Conservation (phyloP, 2,329 filamentous ascomycete species). For the Oidium heveae region DNA sequence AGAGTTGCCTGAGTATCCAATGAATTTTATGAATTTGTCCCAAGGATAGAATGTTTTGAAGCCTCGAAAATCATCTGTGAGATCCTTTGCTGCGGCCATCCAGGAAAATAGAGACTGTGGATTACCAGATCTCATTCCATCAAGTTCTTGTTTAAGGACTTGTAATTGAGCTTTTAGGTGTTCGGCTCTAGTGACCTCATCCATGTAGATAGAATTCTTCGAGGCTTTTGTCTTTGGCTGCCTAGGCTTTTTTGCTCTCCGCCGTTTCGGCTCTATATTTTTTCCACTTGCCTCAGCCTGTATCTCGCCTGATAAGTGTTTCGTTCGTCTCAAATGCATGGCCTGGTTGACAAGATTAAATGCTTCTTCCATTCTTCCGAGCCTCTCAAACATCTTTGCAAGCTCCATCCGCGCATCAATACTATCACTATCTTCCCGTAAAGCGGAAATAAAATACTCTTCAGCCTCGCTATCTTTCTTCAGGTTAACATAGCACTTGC, state of each 20-base stretch:
- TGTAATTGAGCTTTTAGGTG: constrained; percentile 16
- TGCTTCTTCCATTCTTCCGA: constrained; percentile 48
- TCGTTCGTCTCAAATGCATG: constrained; percentile 30
- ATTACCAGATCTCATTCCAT: constrained; percentile 12
- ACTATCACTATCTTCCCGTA: constrained; percentile 43
- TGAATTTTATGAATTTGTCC: constrained; percentile 36
- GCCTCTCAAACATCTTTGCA: constrained; percentile 61
- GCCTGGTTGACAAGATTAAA: constrained; percentile 55
- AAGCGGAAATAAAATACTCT: constrained; percentile 49
- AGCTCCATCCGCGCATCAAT: constrained; percentile 58
- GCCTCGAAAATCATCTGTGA: constrained; percentile 37
- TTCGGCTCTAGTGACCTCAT: constrained; percentile 8
- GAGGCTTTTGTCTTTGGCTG: neutral
- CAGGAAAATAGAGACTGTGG: constrained; percentile 16
- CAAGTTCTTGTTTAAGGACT: constrained; percentile 18
- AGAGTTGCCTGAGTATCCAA: constrained; percentile 17
- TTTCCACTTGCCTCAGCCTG: neutral
- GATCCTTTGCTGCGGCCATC: constrained; percentile 31
- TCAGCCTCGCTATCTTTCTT: constrained; percentile 44
- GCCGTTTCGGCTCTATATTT: neutral
- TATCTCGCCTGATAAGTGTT: neutral
- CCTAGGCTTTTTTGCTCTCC: neutral
- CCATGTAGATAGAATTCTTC: neutral
- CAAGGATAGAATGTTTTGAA: constrained; percentile 39
- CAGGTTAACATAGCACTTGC: constrained; percentile 41